Evolutionary conservation across 2,329 filamentous ascomycete species (phyloP), one percentile per base, ranked within the genome.

Genomic region (Aspergillus persii): DNA sequence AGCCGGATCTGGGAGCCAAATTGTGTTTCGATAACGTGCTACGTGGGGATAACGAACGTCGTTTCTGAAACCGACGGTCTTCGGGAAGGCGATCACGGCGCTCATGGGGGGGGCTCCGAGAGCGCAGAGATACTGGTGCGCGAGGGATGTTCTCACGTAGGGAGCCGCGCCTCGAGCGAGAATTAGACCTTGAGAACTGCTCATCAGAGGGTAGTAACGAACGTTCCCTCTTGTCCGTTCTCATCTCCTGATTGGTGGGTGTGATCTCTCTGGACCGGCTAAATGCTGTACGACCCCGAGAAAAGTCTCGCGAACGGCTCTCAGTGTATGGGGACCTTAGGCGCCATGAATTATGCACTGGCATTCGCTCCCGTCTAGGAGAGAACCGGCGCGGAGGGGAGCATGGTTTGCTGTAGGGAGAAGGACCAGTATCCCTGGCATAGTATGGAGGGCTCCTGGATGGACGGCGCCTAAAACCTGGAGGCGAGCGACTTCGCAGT

Each of bases 41-140:
- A 55, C 69, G 74, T 33, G 79, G 79, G 44, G 84, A 86, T 29
- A 80, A 81, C 54, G 84, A 86, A 41, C 81, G 78, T 56, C 81
- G 81, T 65, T 81, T 79, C 80, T 61, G 61, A 55, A 27, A 53
- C 61, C 80, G 82, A 51, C 76, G 80, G 57, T 82, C 79, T 23
- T 81, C 78, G 44, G 75, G 71, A 55, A 79, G 75, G 15, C 76
- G 74, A 47, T 84, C 82, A 36, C 81, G 79, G 60, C 81, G 77
- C 59, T 78, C 79, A 66, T 81, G 80, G 47, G 79, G 77, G 54
- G 83, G 83, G 58, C 82, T 86, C 61, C 81, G 80, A 44, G 84
- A 83, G 50, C 82, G 80, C 48, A 79, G 76, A 55, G 73, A 67
- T 63, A 74, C 73, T 70, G 70, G 71, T 67, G 68, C 74, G 70